Percentiles rank a stretch among this genome's conserved stretches.
Evolutionary conservation across 441 rosid genomes (phyloP).

Genomic region (Biscutella laevigata): DNA sequence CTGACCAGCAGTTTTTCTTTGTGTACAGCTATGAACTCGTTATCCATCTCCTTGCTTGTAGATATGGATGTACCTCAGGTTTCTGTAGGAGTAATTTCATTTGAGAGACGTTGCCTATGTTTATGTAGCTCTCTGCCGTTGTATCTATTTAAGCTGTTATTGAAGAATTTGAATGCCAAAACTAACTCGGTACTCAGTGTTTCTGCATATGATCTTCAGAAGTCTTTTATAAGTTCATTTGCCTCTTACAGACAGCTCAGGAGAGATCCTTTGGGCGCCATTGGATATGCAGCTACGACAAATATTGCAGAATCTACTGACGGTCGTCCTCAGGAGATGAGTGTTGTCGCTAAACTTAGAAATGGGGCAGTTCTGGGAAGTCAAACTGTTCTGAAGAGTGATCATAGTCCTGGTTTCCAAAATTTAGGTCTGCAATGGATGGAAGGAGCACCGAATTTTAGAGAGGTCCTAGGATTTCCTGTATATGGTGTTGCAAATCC

Average conservation of each 20-base stretch:
- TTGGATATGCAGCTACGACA: slow-evolving; percentile 65
- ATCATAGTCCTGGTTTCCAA: slow-evolving; percentile 98
- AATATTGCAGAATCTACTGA: slow-evolving; percentile 78
- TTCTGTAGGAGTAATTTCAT: slow-evolving; percentile 3
- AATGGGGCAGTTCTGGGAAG: slow-evolving; percentile 96
- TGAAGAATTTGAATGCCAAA: background rate
- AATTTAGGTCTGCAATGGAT: slow-evolving; percentile 64
- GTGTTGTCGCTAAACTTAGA: slow-evolving; percentile 85
- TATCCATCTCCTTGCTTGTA: background rate
- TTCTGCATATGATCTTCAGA: slow-evolving; percentile 8
- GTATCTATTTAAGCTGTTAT: no score
- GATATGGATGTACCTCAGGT: background rate
- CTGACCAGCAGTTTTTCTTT: slow-evolving; percentile 11
- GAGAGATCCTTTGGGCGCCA: slow-evolving; percentile 99
- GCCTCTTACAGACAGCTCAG: slow-evolving; percentile 64
- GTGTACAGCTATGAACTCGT: background rate
- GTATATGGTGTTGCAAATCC: slow-evolving; percentile 99
- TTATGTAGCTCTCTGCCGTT: slow-evolving; percentile 1
- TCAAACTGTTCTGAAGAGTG: slow-evolving; percentile 96
- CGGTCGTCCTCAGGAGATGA: slow-evolving; percentile 89
- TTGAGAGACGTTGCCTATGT: background rate
- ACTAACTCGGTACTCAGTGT: background rate
- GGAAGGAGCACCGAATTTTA: slow-evolving; percentile 98
- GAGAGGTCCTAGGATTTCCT: slow-evolving; percentile 95
- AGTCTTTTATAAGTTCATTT: slow-evolving; percentile 15